Evolutionary conservation across 805 yeast species (phyloP), one percentile per base, ranked within the genome.

Genomic region (Kodamaea laetipori): DNA sequence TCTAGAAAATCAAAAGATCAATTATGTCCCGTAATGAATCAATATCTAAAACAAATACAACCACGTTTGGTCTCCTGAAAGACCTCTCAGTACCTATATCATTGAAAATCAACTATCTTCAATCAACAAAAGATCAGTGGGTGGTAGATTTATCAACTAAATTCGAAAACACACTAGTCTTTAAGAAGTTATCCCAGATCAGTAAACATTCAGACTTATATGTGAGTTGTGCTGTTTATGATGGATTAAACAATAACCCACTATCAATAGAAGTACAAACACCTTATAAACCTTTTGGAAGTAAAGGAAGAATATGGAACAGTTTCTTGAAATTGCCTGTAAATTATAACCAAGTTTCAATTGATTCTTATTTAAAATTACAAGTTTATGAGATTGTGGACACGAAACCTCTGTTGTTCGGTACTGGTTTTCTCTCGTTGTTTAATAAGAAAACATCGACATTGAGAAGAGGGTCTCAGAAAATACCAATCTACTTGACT

Each of bases 321-420:
- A 80, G 81, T 47, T 84, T 89, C 85, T 62, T 88, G 15, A 74
- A 77, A 36, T 61, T 94, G 37, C 92, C 97, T 0, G 75, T 90
- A 2, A 71, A 74, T 42, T 80, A 86, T 50, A 76, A 77, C 41
- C 94, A 89, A 55, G 60, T 92, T n/a, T 83, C 87, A 2, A 58
- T 80, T 27, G 76, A 78, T 31, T 64, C 94, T 4, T 75, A 71
- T 48, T 59, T 90, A 12, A 75, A 76, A 41, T 69, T 94, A 17
- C 71, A 77, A 2, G 51, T 90, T 2, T 86, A 83, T 78, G 95
- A 86, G 49, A 82, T 79, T 46, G 76, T 77, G 23, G 79, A 81
- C 6, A 77, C 81, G 0, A 62, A 66, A 4, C 67, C 74, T 5
- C 66, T 62, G 17, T 64, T 77, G 0, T 82, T 86, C 60, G 94